Evolutionary conservation across 495 filamentous ascomycete genomes (phyloP), one percentile per base, ranked within the genome.

Genomic region (Chlorociboria aeruginascens): DNA sequence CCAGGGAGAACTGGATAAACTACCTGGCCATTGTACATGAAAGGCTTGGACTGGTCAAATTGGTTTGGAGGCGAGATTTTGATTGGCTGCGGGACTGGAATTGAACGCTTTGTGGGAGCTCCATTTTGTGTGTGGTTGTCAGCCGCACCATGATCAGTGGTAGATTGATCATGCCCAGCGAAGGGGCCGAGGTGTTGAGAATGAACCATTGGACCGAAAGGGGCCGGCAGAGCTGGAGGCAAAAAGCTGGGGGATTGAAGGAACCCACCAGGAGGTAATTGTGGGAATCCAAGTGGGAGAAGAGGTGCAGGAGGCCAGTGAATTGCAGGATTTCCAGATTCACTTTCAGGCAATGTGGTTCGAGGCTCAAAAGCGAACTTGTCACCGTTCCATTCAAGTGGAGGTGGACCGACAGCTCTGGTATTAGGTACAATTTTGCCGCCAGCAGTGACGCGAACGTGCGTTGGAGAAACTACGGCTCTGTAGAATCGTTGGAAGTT

Each of bases 401-500:
- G 34, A 25, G 54, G 56, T 10, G 54, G 37, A 25, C 44, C 49
- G 10, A 40, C 20, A 32, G 62, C 67, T 9, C 72, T 70, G 28
- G 65, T 74, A 50, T 78, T 78, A 10, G 74, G 73, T 4, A 78
- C 74, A 54, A 78, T 76, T 36, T 67, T 62, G 34, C 73, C 69
- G 46, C 72, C 68, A 46, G 73, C 72, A n/a, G 72, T 76, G 40
- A 76, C 71, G 17, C 74, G 64, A 46, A 76, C 66, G 53, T 75
- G 69, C 32, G 71, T 70, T 38, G 73, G 69, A 32, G 74, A 76
- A 17, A 71, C 67, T 10, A 77, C 73, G 7, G 68, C 74, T 48
- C 71, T 68, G 60, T 69, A 76, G 56, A 78, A 78, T 36, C 66
- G 63, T 57, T 72, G 67, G 52, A 78, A 78, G 25, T 73, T 73